Evolutionary conservation across 2,329 filamentous ascomycete species (phyloP).

Genomic region (Clarireedia hainanense): DNA sequence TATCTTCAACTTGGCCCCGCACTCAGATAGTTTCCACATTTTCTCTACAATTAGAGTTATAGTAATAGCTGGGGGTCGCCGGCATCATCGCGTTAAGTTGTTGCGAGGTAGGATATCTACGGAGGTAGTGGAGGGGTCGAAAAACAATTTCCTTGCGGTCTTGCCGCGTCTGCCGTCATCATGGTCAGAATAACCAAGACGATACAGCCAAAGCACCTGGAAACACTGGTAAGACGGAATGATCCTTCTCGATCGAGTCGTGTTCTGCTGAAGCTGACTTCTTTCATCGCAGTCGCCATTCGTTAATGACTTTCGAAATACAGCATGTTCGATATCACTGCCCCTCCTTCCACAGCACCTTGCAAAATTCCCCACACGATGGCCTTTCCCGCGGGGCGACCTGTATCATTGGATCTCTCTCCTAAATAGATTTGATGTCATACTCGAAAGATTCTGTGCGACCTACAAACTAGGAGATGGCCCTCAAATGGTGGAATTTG

Average conservation of each 20-base stretch:
- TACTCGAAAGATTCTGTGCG: slow-evolving; percentile 73
- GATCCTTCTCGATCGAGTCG: background rate
- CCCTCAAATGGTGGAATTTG: slow-evolving; percentile 73
- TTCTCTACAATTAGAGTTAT: slow-evolving; percentile 25
- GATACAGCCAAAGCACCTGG: slow-evolving; percentile 59
- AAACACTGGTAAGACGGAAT: slow-evolving; percentile 49
- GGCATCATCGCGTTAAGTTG: slow-evolving; percentile 23
- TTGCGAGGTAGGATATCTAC: slow-evolving; percentile 19
- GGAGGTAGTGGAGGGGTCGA: slow-evolving; percentile 45
- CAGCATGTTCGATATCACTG: slow-evolving; percentile 60
- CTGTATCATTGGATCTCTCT: slow-evolving; percentile 97
- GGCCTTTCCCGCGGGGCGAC: slow-evolving; percentile 93
- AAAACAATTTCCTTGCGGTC: slow-evolving; percentile 38
- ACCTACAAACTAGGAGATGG: slow-evolving; percentile 74
- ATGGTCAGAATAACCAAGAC: slow-evolving; percentile 64
- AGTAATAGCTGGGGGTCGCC: slow-evolving; percentile 29
- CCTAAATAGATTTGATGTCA: slow-evolving; percentile 84
- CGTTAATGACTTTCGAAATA: slow-evolving; percentile 71
- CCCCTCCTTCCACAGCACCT: slow-evolving; percentile 72
- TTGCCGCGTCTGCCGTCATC: slow-evolving; percentile 48
- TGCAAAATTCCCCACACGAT: slow-evolving; percentile 73
- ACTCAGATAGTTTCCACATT: slow-evolving; percentile 9
- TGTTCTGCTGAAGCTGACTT: slow-evolving; percentile 15
- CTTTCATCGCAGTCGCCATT: slow-evolving; percentile 63
- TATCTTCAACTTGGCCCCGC: slow-evolving; percentile 2